Evolutionary conservation across 495 filamentous ascomycete genomes (phyloP).

Genomic region (Cercophora newfieldiana): DNA sequence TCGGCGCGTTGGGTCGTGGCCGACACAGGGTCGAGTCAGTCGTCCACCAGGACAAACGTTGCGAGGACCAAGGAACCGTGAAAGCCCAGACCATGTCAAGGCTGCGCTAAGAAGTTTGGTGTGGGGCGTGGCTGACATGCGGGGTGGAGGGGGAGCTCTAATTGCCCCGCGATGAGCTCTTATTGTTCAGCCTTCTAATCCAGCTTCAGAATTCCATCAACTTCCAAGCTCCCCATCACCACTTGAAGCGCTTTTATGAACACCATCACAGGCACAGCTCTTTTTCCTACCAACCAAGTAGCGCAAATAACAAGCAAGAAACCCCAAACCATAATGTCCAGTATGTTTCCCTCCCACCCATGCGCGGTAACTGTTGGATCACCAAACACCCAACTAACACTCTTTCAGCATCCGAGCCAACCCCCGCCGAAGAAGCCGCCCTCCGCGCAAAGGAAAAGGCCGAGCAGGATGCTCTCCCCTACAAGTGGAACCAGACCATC

Average conservation of each 20-base stretch:
- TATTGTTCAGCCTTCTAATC: constrained; percentile 6
- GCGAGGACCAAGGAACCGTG: background rate
- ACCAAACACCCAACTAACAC: constrained; percentile 23
- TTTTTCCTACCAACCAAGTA: background rate
- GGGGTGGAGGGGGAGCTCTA: constrained; percentile 6
- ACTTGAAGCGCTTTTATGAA: constrained; percentile 10
- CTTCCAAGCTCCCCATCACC: constrained; percentile 27
- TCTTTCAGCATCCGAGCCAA: constrained; percentile 40
- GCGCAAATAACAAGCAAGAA: background rate
- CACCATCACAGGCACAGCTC: background rate
- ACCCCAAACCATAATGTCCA: background rate
- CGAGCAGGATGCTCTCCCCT: constrained; percentile 89
- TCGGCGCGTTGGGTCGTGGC: too few relatives aligned
- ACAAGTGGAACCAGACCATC: constrained; percentile 98
- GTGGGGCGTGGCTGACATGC: constrained; percentile 9
- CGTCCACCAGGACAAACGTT: too few relatives aligned
- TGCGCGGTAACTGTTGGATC: background rate
- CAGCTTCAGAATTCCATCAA: constrained; percentile 23
- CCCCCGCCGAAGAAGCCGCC: constrained; percentile 64
- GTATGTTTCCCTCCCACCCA: background rate
- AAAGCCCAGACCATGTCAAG: background rate
- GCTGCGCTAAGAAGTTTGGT: constrained; percentile 3
- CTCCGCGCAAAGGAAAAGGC: constrained; percentile 75
- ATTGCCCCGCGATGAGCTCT: constrained; percentile 21
- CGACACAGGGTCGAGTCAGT: too few relatives aligned